Conservation (phyloP, 768 basidiomycete genomes). For the Lactarius evosmus region DNA sequence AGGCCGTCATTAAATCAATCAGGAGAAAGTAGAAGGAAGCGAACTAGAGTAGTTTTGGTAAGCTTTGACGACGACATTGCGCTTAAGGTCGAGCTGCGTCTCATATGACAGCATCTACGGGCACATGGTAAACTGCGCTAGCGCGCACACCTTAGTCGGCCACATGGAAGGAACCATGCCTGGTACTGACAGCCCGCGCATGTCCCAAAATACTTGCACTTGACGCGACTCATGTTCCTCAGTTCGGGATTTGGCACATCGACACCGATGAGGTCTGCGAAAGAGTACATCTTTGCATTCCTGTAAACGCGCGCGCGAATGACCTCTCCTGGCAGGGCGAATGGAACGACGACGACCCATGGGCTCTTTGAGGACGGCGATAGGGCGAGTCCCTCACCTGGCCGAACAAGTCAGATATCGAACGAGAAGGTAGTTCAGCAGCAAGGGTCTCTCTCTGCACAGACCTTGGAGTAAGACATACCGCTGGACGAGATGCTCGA, state of each 20-base stretch:
- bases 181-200: conserved; percentile 97
- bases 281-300: conserved; percentile 65
- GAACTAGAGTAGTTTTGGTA: conserved; percentile 71
- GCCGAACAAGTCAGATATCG: neutral
- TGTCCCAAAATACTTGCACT: conserved; percentile 83
- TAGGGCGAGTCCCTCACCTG: conserved; percentile 68
- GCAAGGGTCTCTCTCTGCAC: neutral
- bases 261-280: conserved; percentile 70
- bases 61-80: conserved; percentile 80
- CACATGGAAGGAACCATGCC: conserved; percentile 40
- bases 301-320: conserved; percentile 72
- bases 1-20: conserved; percentile 3
- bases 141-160: neutral
- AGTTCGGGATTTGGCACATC: conserved; percentile 58
- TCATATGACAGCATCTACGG: conserved; percentile 82
- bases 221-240: conserved; percentile 60
- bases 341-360: conserved; percentile 85
- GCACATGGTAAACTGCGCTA: neutral
- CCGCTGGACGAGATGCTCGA: conserved; percentile 62
- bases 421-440: neutral
- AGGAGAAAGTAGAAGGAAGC: conserved; percentile 14
- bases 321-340: conserved; percentile 79
- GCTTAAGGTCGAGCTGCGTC: conserved; percentile 81
- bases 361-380: conserved; percentile 46
- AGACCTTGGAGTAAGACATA: conserved; percentile 32